Base-by-base conservation (phyloP, 2,329 filamentous ascomycete species). In the Venturia aucupariae region DNA sequence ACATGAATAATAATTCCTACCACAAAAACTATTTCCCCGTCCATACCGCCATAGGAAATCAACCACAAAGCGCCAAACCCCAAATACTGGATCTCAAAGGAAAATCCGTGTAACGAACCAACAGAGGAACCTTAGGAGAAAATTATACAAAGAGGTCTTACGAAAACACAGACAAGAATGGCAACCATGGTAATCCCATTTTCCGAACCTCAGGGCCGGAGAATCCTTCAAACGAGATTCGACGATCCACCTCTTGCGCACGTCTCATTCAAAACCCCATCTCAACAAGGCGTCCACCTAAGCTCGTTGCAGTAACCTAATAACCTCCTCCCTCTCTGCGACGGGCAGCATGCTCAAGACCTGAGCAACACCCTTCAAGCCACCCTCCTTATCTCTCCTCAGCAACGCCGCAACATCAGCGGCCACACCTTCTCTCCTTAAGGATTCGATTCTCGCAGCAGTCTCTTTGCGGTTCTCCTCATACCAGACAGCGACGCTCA, bases 401-500 rank as follows among this genome's bases (percentile, higher is more conserved):
- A 90, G 77, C 66, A 90, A 72, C 62, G 86, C 83, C 8, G 90
- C 88, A 69, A 91, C 84, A 71, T 90, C 86, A 65, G 82, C 81
- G 6, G 86, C 84, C 35, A 89, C 82, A 51, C 85, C 83, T 66
- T 96, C 90, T 5, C 84, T 83, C 84, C 91, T 94, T 72, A 97
- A 81, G 15, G 81, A 78, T 75, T 97, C 92, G 35, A 97, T 86
- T 84, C 94, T 96, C 67, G 88, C 84, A 67, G 89, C 84, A 61
- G 99, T 86, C 48, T 80, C 79, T 81, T 93, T 90, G 73, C 90
- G 84, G 80, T 97, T 94, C 79, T 93, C 88, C 82, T 99, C 94
- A 75, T 97, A 97, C 94, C 94, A 99, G 70, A 88, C 84, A 4
- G 92, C 90, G 35, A 97, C 94, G 69, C 86, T 87, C 70, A 85